Evolutionary conservation across 352 stramenopile species (phyloP).

Genomic region (Phytophthora quininea): DNA sequence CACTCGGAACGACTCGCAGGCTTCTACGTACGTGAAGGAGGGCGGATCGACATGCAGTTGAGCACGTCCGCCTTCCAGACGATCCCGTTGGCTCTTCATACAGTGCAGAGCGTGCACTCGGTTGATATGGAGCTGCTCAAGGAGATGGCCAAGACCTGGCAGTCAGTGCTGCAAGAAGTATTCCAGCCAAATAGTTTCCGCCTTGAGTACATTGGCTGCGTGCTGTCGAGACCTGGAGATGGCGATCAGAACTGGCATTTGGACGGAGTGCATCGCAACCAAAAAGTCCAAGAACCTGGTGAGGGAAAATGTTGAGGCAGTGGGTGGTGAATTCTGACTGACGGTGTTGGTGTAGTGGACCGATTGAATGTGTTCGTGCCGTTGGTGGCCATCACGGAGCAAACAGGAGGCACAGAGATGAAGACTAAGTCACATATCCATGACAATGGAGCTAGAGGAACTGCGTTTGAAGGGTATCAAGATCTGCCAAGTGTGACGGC

Average conservation of each 20-base stretch:
- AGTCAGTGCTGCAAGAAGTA: conserved; percentile 22
- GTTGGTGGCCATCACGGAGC: conserved; percentile 53
- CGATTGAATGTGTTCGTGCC: conserved; percentile 81
- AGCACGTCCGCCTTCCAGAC: conserved; percentile 27
- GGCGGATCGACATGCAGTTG: conserved; percentile 77
- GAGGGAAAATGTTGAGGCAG: neutral
- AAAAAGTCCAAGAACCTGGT: conserved; percentile 59
- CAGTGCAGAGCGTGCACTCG: conserved; percentile 18
- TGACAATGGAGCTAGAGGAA: conserved; percentile 32
- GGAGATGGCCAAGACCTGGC: conserved; percentile 42
- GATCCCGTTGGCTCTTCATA: conserved; percentile 1
- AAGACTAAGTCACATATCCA: conserved; percentile 64
- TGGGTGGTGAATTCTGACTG: neutral
- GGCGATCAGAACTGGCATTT: conserved; percentile 81
- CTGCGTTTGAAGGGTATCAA: conserved; percentile 56
- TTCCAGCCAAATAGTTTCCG: conserved; percentile 27
- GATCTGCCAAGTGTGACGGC: conserved; percentile 61
- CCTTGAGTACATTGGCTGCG: conserved; percentile 79
- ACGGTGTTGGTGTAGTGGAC: conserved; percentile 43
- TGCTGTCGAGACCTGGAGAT: conserved; percentile 67
- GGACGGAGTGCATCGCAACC: conserved; percentile 71
- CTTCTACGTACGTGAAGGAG: conserved; percentile 77
- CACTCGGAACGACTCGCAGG: conserved; percentile 62
- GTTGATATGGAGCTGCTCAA: conserved; percentile 38
- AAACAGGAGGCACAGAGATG: conserved; percentile 74